phyloP scores from a whole-genome alignment of 306 rosid genomes.

The Sindora glabra region DNA sequence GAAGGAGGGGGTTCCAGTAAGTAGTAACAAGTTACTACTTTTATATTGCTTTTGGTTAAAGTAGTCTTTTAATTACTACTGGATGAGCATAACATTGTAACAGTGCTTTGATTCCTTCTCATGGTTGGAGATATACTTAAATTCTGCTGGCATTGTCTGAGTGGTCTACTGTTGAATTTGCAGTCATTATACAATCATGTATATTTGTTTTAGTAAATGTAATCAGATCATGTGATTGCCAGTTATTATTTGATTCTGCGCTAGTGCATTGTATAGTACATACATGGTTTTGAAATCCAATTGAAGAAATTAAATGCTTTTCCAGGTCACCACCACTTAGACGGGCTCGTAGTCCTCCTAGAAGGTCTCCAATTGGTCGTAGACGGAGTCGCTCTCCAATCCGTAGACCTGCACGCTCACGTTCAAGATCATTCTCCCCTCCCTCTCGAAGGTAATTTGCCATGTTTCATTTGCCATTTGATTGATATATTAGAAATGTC shows the following conservation, averaged over 20 bases:
- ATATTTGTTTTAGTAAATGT: background rate
- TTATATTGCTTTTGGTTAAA: too few relatives aligned
- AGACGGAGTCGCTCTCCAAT: constrained; percentile 89
- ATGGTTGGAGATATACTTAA: background rate
- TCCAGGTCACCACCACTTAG: constrained; percentile 71
- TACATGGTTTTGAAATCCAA: background rate
- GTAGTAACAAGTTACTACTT: too few relatives aligned
- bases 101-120: background rate
- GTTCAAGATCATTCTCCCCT: constrained; percentile 87
- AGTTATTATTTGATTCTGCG: background rate
- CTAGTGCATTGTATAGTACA: background rate
- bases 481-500: background rate
- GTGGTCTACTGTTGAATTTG: background rate
- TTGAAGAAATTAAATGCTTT: constrained; percentile 8
- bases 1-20: too few relatives aligned
- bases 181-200: background rate
- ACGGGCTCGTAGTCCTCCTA: constrained; percentile 88
- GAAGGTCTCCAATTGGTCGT: constrained; percentile 83
- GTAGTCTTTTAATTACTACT: too few relatives aligned
- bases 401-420: constrained; percentile 74
- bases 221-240: background rate
- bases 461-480: background rate
- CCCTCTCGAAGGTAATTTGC: constrained; percentile 57
- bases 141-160: background rate
- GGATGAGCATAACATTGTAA: too few relatives aligned